Evolutionary conservation across 1,284 basidiomycete genomes (phyloP).

Genomic region (Ganoderma boninense): DNA sequence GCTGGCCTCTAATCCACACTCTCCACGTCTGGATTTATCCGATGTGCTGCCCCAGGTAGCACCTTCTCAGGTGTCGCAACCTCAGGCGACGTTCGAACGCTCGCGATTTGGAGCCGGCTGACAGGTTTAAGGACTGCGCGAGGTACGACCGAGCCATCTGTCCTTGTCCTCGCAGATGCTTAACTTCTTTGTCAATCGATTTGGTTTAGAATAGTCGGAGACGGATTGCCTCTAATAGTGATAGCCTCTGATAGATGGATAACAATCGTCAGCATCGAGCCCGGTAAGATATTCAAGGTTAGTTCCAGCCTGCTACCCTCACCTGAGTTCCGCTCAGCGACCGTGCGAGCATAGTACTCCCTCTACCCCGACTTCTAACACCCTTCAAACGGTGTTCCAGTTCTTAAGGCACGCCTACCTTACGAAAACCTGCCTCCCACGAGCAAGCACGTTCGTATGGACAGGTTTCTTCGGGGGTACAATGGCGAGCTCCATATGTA

Average conservation of each 20-base stretch:
- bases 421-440: no score
- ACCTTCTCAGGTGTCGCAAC: slow-evolving; percentile 64
- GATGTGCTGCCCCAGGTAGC: slow-evolving; percentile 63
- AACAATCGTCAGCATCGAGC: slow-evolving; percentile 84
- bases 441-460: slow-evolving; percentile 80
- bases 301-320: slow-evolving; percentile 16
- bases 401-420: no score
- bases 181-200: no score
- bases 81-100: slow-evolving; percentile 79
- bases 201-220: slow-evolving; percentile 51
- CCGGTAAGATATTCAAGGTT: slow-evolving; percentile 89
- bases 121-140: slow-evolving; percentile 61
- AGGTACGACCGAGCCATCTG: slow-evolving; percentile 54
- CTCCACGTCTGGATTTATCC: slow-evolving; percentile 63
- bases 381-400: no score
- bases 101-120: slow-evolving; percentile 74
- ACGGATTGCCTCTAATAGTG: slow-evolving; percentile 62
- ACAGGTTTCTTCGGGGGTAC: slow-evolving; percentile 85
- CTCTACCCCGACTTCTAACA: slow-evolving; percentile 46
- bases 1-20: slow-evolving; percentile 45
- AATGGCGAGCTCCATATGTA: slow-evolving; percentile 88
- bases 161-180: background rate
- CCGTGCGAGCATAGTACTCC: slow-evolving; percentile 55
- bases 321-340: background rate
- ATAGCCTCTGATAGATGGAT: slow-evolving; percentile 65